A percentile compares a stretch with the other conserved stretches of the same genome.
Conservation (phyloP, 352 stramenopile genomes). For the Phytophthora chlamydospora region DNA sequence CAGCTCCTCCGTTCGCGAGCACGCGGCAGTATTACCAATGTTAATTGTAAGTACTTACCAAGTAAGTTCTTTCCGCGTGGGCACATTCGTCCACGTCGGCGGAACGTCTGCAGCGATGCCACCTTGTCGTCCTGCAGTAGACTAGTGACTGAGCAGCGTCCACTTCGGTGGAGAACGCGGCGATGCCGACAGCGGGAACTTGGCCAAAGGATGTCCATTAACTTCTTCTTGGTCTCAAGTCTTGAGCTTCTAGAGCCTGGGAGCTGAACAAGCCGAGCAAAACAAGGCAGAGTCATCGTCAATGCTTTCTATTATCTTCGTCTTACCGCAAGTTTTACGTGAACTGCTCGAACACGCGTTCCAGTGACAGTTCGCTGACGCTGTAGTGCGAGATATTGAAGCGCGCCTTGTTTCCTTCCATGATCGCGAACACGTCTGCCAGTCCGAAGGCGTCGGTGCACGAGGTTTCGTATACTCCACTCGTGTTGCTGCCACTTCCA, state of each 20-base stretch:
- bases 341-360: slow-evolving; percentile 95
- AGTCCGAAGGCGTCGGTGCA: slow-evolving; percentile 76
- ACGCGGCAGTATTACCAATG: slow-evolving; percentile 66
- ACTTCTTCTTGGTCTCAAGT: not conserved
- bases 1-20: slow-evolving; percentile 37
- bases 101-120: slow-evolving; percentile 59
- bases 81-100: slow-evolving; percentile 60
- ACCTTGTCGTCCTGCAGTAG: slow-evolving; percentile 73
- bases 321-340: slow-evolving; percentile 42
- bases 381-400: slow-evolving; percentile 90
- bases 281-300: too few species aligned
- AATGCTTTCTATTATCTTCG: too few species aligned
- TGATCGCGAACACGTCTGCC: slow-evolving; percentile 70
- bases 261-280: too few species aligned
- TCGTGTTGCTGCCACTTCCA: slow-evolving; percentile 64
- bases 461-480: slow-evolving; percentile 68
- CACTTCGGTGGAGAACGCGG: slow-evolving; percentile 36
- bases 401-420: slow-evolving; percentile 78
- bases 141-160: slow-evolving; percentile 52
- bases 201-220: slow-evolving; percentile 32
- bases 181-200: slow-evolving; percentile 63
- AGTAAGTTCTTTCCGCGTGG: slow-evolving; percentile 42
- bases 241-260: too few species aligned
- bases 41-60: slow-evolving; percentile 50
- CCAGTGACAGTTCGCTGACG: slow-evolving; percentile 91